phyloP scores from a whole-genome alignment of 2,329 filamentous ascomycete species.

The Hirsutella minnesotensis region DNA sequence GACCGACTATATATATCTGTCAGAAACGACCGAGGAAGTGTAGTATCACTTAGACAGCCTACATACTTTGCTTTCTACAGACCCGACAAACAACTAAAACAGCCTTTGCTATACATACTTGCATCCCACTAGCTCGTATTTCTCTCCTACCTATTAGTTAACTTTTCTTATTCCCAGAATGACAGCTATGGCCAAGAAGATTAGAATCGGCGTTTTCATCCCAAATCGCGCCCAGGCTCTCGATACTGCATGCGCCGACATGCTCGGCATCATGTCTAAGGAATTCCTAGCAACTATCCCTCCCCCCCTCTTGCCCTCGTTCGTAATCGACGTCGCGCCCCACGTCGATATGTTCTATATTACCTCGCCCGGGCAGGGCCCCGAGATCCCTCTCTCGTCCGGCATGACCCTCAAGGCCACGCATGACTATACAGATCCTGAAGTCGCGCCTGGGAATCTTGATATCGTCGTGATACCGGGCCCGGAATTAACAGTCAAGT shows the following conservation, averaged over 20 bases:
- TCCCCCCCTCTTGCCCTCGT: slow-evolving; percentile 17
- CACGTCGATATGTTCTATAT: slow-evolving; percentile 34
- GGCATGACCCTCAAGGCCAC: slow-evolving; percentile 25
- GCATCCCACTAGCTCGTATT: too few relatives aligned
- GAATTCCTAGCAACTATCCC: slow-evolving; percentile 26
- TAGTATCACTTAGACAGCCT: too few relatives aligned
- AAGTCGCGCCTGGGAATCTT: too few relatives aligned
- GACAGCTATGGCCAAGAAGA: slow-evolving; percentile 9
- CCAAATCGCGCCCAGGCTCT: slow-evolving; percentile 34
- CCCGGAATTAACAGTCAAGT: too few relatives aligned
- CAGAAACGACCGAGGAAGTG: too few relatives aligned
- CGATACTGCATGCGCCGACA: slow-evolving; percentile 37
- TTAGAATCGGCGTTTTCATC: slow-evolving; percentile 40
- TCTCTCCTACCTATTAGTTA: too few relatives aligned
- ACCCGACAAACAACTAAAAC: too few relatives aligned
- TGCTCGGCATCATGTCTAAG: slow-evolving; percentile 33
- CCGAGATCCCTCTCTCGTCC: slow-evolving; percentile 29
- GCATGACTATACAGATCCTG: slow-evolving; percentile 30
- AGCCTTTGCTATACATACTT: too few relatives aligned
- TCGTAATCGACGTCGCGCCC: slow-evolving; percentile 29
- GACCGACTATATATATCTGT: too few relatives aligned
- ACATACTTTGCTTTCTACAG: too few relatives aligned
- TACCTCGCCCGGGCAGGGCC: slow-evolving; percentile 21
- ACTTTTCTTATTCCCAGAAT: too few relatives aligned
- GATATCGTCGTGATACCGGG: too few relatives aligned